Conservation (phyloP, 73 alveolate genomes). For the Stentor roeselii region DNA sequence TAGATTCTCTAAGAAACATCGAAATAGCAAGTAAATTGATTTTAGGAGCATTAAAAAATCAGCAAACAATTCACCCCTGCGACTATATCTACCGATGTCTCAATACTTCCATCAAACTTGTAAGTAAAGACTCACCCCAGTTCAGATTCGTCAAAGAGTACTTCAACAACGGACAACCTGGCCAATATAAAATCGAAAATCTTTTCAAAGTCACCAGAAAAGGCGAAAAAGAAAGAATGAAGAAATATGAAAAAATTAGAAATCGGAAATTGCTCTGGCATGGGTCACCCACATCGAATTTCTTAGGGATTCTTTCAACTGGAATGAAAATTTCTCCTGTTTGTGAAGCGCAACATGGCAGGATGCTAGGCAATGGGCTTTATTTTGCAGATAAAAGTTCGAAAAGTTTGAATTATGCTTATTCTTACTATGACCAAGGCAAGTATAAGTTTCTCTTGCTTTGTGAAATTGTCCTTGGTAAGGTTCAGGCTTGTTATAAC, state of each 20-base stretch:
- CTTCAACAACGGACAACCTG: constrained; percentile 50
- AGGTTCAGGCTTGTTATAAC: constrained; percentile 47
- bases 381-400: constrained; percentile 85
- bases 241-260: constrained; percentile 44
- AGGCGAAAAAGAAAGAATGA: constrained; percentile 71
- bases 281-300: constrained; percentile 86
- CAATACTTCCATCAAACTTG: constrained; percentile 44
- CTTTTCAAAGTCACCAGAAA: constrained; percentile 70
- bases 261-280: constrained; percentile 87
- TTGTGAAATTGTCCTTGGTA: constrained; percentile 89
- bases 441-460: constrained; percentile 49
- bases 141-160: constrained; percentile 64
- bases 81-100: constrained; percentile 59
- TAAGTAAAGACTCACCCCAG: constrained; percentile 66
- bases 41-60: constrained; percentile 65
- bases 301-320: constrained; percentile 70
- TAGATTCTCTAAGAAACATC: constrained; percentile 55
- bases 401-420: constrained; percentile 67
- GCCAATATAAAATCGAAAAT: constrained; percentile 48
- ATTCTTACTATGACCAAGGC: constrained; percentile 34
- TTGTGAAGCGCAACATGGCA: constrained; percentile 79
- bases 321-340: constrained; percentile 93
- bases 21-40: constrained; percentile 72
- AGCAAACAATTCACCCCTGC: constrained; percentile 61
- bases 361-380: constrained; percentile 89